These are phyloP conservation scores for Fusarium coffeatum DNA, from an alignment of 2,329 filamentous ascomycete species.

Conservation along the genomic window DNA sequence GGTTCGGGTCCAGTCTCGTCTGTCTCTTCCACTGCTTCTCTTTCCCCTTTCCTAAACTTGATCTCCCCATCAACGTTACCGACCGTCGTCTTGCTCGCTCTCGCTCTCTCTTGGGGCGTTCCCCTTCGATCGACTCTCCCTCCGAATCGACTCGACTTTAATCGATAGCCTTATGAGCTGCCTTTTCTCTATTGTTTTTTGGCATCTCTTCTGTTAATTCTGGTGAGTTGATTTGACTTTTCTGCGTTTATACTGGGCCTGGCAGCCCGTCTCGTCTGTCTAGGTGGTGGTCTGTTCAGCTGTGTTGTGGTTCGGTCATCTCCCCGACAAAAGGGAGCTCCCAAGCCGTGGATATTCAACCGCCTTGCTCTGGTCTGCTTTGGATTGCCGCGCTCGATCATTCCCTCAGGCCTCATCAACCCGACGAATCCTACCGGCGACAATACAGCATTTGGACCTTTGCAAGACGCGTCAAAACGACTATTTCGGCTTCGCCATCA, in stretches of 20 bases:
- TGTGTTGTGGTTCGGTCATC: constrained; percentile 11
- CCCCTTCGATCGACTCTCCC: constrained; percentile 37
- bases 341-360: constrained; percentile 25
- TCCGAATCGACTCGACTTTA: constrained; percentile 27
- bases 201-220: constrained; percentile 38
- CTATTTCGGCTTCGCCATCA: constrained; percentile 15
- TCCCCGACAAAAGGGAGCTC: constrained; percentile 23
- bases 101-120: constrained; percentile 32
- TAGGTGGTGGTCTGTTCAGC: constrained; percentile 26
- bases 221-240: constrained; percentile 35
- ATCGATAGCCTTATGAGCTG: constrained; percentile 36
- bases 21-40: constrained; percentile 32
- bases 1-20: constrained; percentile 10
- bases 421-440: neutral
- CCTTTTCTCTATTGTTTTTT: constrained; percentile 34
- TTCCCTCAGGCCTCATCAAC: neutral
- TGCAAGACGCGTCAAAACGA: constrained; percentile 12
- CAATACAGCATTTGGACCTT: neutral
- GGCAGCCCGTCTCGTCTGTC: neutral
- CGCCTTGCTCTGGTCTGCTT: constrained; percentile 1
- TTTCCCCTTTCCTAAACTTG: constrained; percentile 45
- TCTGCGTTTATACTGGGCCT: neutral
- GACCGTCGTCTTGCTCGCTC: constrained; percentile 30
- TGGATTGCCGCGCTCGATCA: constrained; percentile 1
- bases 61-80: constrained; percentile 43